Evolutionary conservation across 805 yeast genomes (phyloP).

Genomic region (Saturnispora mendoncae): DNA sequence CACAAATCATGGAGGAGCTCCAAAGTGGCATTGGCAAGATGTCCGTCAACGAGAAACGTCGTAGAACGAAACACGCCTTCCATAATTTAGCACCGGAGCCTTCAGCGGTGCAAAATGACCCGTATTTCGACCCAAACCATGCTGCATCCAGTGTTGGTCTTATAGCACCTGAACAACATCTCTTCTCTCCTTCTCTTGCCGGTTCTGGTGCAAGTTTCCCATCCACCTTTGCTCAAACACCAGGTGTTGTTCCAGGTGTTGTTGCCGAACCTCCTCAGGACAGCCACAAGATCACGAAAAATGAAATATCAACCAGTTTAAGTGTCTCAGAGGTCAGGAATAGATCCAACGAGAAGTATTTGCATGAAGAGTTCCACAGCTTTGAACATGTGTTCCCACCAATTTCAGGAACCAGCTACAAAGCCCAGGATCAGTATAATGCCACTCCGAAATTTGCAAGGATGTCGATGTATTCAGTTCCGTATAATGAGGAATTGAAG

Average conservation of each 20-base stretch:
- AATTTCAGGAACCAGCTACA: constrained; percentile 61
- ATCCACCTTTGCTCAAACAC: no score
- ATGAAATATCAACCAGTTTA: constrained; percentile 18
- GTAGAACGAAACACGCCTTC: constrained; percentile 22
- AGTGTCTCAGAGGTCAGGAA: constrained; percentile 31
- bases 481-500: constrained; percentile 62
- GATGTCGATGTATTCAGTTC: constrained; percentile 74
- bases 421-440: constrained; percentile 72
- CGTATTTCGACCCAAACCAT: constrained; percentile 25
- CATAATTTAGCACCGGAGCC: constrained; percentile 18
- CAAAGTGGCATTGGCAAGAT: not conserved
- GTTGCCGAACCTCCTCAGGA: not conserved
- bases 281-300: constrained; percentile 8
- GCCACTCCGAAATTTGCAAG: constrained; percentile 75
- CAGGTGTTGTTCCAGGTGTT: not conserved
- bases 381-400: constrained; percentile 80
- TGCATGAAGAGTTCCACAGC: constrained; percentile 49
- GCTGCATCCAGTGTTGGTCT: constrained; percentile 28
- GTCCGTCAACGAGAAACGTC: not conserved
- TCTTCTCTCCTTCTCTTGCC: not conserved
- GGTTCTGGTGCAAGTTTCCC: not conserved
- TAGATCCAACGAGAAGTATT: constrained; percentile 27
- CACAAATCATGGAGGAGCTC: constrained; percentile 1
- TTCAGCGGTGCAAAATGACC: constrained; percentile 8
- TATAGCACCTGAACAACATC: constrained; percentile 7